These are phyloP conservation scores for Paraphoma chrysanthemicola DNA, from an alignment of 2,329 filamentous ascomycete genomes.

Conservation along the genomic window DNA sequence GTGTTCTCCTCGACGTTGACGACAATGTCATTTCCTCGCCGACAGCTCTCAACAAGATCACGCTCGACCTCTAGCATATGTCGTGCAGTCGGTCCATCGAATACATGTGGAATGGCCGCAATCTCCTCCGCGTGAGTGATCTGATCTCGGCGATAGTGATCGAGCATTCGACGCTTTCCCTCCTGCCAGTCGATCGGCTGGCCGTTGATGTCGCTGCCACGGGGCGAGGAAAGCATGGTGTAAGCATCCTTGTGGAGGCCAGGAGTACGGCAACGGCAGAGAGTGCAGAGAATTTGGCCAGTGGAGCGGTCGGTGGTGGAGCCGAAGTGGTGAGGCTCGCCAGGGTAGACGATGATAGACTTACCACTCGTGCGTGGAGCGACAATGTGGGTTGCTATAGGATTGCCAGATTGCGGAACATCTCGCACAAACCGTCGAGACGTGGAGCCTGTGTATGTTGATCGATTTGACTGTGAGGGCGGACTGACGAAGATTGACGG, in stretches of 20 bases:
- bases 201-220: neutral
- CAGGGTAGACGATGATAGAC: neutral
- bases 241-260: constrained; percentile 1
- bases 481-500: neutral
- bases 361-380: neutral
- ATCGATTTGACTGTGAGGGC: neutral
- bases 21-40: neutral
- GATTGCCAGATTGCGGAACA: too few species aligned
- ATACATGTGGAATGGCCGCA: neutral
- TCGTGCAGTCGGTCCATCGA: neutral
- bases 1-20: neutral
- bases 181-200: constrained; percentile 2
- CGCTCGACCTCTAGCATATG: neutral
- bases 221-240: constrained; percentile 1
- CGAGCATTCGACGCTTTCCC: constrained; percentile 1
- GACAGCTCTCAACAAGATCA: neutral
- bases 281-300: neutral
- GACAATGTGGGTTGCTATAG: neutral
- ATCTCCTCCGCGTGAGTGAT: constrained; percentile 1
- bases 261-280: neutral
- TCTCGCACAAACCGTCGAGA: too few species aligned
- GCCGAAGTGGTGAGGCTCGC: constrained; percentile 4
- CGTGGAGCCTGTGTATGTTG: neutral
- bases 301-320: neutral
- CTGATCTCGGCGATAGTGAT: neutral